These are phyloP conservation scores for Sarocladiaceae sp. DNA, from an alignment of 2,329 filamentous ascomycete species.

Conservation along the genomic window DNA sequence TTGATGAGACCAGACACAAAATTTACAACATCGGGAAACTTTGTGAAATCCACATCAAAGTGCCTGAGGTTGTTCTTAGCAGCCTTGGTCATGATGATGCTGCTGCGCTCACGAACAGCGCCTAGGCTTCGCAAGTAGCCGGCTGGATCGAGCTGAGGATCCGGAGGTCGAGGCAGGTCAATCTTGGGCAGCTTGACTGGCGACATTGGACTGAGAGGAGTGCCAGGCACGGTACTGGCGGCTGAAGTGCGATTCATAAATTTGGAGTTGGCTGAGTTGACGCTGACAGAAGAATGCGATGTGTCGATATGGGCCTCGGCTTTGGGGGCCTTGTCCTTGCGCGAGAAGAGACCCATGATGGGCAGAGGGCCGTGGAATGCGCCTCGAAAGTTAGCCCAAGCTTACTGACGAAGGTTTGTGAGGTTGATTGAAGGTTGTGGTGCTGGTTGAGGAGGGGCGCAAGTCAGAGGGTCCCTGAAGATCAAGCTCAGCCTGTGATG, in stretches of 20 bases:
- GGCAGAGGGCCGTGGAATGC: background rate
- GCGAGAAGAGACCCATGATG: constrained; percentile 53
- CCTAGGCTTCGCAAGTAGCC: constrained; percentile 88
- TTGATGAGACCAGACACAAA: constrained; percentile 95
- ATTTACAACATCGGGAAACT: constrained; percentile 76
- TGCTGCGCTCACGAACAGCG: constrained; percentile 77
- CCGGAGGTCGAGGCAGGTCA: constrained; percentile 77
- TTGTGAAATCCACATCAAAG: constrained; percentile 83
- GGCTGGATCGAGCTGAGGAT: constrained; percentile 82
- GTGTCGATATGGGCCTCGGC: constrained; percentile 36
- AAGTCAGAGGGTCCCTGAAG: background rate
- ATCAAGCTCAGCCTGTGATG: background rate
- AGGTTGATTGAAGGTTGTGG: background rate
- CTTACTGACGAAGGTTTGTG: background rate
- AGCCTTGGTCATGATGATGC: constrained; percentile 71
- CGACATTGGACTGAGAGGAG: constrained; percentile 49
- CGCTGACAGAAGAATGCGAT: constrained; percentile 45
- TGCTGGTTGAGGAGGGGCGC: background rate
- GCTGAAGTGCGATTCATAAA: constrained; percentile 45
- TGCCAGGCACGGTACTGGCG: constrained; percentile 40
- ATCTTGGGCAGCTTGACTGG: constrained; percentile 63
- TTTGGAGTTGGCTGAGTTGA: constrained; percentile 48
- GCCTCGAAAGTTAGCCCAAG: background rate
- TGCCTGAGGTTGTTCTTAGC: constrained; percentile 73
- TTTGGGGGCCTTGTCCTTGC: constrained; percentile 47